These are phyloP conservation scores for Tillandsia leiboldiana DNA, from an alignment of 176 grass and related monocot genomes.

Conservation along the genomic window DNA sequence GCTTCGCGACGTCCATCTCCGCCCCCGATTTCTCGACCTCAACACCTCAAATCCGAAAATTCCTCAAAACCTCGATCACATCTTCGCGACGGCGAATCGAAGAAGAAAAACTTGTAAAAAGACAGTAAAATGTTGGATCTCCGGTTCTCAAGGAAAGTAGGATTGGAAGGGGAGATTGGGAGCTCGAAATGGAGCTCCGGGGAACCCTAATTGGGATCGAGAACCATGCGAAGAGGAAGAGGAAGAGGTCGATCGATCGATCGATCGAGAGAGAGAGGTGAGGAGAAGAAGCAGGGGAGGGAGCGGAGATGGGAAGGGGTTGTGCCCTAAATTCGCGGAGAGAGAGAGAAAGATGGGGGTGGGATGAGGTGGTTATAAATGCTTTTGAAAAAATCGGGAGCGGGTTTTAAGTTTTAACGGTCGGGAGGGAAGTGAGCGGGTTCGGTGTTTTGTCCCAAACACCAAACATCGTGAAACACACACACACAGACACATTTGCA, in stretches of 20 bases:
- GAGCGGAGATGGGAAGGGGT: conserved; percentile 18
- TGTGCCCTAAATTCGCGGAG: conserved; percentile 15
- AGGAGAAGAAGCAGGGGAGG: conserved; percentile 16
- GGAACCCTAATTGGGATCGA: conserved; percentile 25
- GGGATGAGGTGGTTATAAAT: background rate
- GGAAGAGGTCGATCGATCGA: background rate
- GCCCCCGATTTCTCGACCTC: background rate
- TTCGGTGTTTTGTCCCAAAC: background rate
- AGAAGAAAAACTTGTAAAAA: too few species aligned
- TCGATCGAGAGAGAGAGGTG: conserved; percentile 12
- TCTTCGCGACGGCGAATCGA: too few species aligned
- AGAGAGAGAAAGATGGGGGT: conserved; percentile 2
- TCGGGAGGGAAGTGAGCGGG: background rate
- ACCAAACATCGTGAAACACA: background rate
- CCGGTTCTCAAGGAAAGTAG: background rate
- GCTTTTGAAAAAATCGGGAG: background rate
- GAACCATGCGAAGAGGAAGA: conserved; percentile 4
- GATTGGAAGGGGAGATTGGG: conserved; percentile 18
- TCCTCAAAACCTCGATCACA: too few species aligned
- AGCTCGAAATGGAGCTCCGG: conserved; percentile 56
- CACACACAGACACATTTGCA: background rate
- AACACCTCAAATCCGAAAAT: background rate
- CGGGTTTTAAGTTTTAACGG: background rate
- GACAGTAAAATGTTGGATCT: background rate
- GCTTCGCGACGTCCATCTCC: conserved; percentile 39